phyloP scores from a whole-genome alignment of 768 basidiomycete genomes.

The Suillus sp. region DNA sequence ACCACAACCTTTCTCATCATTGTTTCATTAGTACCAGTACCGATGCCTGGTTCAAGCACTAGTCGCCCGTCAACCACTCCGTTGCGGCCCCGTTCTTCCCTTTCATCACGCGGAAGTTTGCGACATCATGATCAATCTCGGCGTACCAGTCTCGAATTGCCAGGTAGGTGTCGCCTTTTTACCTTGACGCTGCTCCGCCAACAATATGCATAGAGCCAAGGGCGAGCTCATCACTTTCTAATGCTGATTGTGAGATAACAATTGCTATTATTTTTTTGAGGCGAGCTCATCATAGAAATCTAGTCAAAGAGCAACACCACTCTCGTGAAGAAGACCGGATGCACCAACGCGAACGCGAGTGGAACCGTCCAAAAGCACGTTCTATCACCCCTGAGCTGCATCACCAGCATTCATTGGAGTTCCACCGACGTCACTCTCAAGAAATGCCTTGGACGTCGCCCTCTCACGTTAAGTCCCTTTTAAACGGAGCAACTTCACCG shows the following conservation, averaged over 20 bases:
- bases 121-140: slow-evolving; percentile 14
- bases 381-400: slow-evolving; percentile 29
- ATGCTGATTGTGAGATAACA: slow-evolving; percentile 28
- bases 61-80: slow-evolving; percentile 13
- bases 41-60: slow-evolving; percentile 17
- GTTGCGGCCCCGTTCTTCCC: slow-evolving; percentile 17
- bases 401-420: slow-evolving; percentile 32
- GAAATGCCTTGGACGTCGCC: slow-evolving; percentile 17
- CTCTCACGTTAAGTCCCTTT: slow-evolving; percentile 24
- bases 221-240: slow-evolving; percentile 30
- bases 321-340: slow-evolving; percentile 33
- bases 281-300: slow-evolving; percentile 12
- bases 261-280: slow-evolving; percentile 5
- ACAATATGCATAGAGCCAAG: slow-evolving; percentile 29
- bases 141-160: slow-evolving; percentile 18
- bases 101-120: slow-evolving; percentile 17
- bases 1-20: neutral
- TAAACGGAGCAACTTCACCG: slow-evolving; percentile 21
- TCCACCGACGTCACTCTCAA: slow-evolving; percentile 23
- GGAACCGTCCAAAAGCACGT: slow-evolving; percentile 42
- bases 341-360: slow-evolving; percentile 49
- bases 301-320: slow-evolving; percentile 33
- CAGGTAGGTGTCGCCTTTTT: slow-evolving; percentile 19
- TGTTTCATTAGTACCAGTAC: slow-evolving; percentile 14
- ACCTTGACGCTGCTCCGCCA: slow-evolving; percentile 9